These are phyloP conservation scores for Corchorus olitorius DNA, from an alignment of 345 rosid species.

Conservation along the genomic window DNA sequence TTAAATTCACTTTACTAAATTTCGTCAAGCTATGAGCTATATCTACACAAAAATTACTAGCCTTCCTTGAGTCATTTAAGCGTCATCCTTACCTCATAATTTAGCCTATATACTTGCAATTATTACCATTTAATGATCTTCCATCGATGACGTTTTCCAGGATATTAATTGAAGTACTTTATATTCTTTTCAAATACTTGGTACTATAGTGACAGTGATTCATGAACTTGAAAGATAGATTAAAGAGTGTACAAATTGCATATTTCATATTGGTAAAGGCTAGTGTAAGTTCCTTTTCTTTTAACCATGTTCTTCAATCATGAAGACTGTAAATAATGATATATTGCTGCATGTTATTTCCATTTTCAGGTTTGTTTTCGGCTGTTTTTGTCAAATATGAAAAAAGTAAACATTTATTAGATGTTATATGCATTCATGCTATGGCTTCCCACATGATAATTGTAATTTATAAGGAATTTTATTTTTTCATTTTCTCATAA, in stretches of 20 bases:
- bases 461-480: too few species aligned
- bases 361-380: neutral
- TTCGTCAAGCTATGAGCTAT: too few species aligned
- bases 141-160: neutral
- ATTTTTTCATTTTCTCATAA: too few species aligned
- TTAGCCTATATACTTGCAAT: neutral
- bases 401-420: too few species aligned
- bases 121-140: neutral
- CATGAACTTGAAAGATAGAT: neutral
- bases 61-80: too few species aligned
- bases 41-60: too few species aligned
- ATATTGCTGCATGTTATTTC: neutral
- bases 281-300: neutral
- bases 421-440: too few species aligned
- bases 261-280: too few species aligned
- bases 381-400: neutral
- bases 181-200: neutral
- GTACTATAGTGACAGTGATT: neutral
- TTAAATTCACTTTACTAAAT: too few species aligned
- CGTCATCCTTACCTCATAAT: too few species aligned
- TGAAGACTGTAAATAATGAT: neutral
- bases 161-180: neutral
- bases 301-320: neutral
- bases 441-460: too few species aligned
- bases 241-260: neutral